Percentiles rank a stretch among this genome's conserved stretches.
Evolutionary conservation across 192 early-diverging fungal genomes (phyloP).

Genomic region (Backusella tarrabulga): DNA sequence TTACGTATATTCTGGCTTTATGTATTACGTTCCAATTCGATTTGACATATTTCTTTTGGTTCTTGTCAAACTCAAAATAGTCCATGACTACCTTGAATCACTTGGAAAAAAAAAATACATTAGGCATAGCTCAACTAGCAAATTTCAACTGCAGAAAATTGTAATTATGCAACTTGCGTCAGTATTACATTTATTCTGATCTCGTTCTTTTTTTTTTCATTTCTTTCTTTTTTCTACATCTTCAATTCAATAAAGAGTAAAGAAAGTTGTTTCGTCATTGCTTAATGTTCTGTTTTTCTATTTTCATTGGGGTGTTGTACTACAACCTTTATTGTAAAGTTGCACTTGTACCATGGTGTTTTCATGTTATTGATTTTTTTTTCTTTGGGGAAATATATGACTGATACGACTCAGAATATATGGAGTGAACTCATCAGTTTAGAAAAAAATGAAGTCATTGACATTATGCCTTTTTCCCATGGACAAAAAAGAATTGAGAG

Average conservation of each 20-base stretch:
- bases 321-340: not conserved
- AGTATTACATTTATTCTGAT: not conserved
- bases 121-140: not conserved
- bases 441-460: not conserved
- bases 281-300: not conserved
- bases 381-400: not conserved
- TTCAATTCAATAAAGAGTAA: not conserved
- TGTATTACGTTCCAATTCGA: slow-evolving; percentile 4
- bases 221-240: not conserved
- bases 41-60: slow-evolving; percentile 5
- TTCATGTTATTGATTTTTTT: not conserved
- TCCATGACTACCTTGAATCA: not conserved
- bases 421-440: not conserved
- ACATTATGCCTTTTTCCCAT: not conserved
- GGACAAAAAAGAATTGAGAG: slow-evolving; percentile 1
- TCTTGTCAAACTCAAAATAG: slow-evolving; percentile 8
- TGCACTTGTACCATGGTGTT: not conserved
- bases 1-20: not conserved
- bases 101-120: not conserved
- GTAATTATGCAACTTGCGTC: not conserved
- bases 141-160: not conserved
- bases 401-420: not conserved
- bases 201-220: not conserved
- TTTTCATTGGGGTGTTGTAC: not conserved
- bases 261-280: not conserved